Evolutionary conservation across 2,329 filamentous ascomycete genomes (phyloP).

Genomic region (Sphaerulina musiva): DNA sequence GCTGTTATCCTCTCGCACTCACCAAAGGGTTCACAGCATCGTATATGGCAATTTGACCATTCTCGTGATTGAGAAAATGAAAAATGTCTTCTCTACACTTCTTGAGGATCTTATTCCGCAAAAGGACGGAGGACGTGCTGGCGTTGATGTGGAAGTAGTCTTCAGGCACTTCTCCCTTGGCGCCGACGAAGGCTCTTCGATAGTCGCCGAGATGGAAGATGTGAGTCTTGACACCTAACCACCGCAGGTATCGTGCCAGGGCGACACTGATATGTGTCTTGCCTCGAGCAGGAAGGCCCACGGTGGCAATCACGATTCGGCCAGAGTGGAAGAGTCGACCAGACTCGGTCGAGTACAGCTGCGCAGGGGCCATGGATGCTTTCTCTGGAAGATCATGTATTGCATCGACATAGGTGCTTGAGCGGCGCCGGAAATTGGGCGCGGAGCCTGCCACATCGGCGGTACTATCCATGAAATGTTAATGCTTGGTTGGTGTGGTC

Average conservation of each 20-base stretch:
- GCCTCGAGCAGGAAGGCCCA: constrained; percentile 86
- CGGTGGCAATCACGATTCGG: constrained; percentile 93
- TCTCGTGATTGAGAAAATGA: constrained; percentile 91
- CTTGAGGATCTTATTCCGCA: constrained; percentile 94
- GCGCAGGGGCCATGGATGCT: constrained; percentile 79
- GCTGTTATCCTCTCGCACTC: neutral
- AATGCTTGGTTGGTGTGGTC: neutral
- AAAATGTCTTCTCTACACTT: constrained; percentile 97
- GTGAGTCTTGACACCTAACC: constrained; percentile 95
- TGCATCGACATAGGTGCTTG: constrained; percentile 92
- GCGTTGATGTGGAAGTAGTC: constrained; percentile 98
- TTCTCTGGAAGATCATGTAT: constrained; percentile 90
- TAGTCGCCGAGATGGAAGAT: constrained; percentile 98
- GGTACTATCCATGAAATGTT: constrained; percentile 42
- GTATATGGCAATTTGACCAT: constrained; percentile 96
- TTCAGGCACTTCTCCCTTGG: constrained; percentile 77
- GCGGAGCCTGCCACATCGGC: constrained; percentile 88
- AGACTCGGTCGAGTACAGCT: constrained; percentile 97
- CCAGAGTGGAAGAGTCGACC: constrained; percentile 95
- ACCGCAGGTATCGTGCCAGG: constrained; percentile 85
- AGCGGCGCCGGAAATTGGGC: constrained; percentile 81
- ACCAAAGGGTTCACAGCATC: constrained; percentile 87
- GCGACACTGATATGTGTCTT: constrained; percentile 99
- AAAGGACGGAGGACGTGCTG: constrained; percentile 80
- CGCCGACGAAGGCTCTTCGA: constrained; percentile 79